Conservation (phyloP, 164 flowering plant species). For the Vitis amurensis region DNA sequence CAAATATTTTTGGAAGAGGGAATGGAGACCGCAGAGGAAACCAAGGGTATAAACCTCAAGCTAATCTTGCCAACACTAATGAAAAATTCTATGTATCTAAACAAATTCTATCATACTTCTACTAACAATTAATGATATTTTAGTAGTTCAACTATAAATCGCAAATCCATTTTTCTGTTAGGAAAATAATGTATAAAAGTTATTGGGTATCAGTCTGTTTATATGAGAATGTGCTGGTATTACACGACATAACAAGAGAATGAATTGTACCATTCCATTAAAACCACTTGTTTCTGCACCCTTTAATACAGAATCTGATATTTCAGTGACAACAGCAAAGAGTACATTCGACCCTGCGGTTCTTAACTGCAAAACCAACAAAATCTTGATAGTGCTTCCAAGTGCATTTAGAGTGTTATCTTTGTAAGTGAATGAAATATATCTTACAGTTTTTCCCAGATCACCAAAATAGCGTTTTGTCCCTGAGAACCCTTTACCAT, state of each 20-base stretch:
- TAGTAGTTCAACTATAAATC: no score
- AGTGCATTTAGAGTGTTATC: not conserved
- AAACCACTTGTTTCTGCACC: conserved; percentile 95
- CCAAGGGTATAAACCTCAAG: no score
- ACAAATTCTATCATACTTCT: no score
- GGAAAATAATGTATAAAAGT: no score
- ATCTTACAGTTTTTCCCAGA: conserved; percentile 81
- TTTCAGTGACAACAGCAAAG: conserved; percentile 86
- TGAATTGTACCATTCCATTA: conserved; percentile 73
- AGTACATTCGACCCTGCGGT: conserved; percentile 88
- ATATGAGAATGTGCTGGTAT: no score
- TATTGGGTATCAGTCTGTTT: no score
- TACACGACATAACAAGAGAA: not conserved
- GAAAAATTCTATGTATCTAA: no score
- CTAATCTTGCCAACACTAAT: no score
- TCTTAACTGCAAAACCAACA: conserved; percentile 57
- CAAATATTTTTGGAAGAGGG: no score
- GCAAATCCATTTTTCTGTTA: no score
- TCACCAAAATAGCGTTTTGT: conserved; percentile 95
- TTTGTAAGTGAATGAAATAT: not conserved
- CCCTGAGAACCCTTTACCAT: conserved; percentile 81
- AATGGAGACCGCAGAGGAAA: no score
- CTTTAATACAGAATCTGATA: conserved; percentile 84
- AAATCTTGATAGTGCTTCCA: not conserved
- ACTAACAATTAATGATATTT: no score